A percentile compares a stretch with the other conserved stretches of the same genome.
Evolutionary conservation across 1,284 basidiomycete genomes (phyloP).

Genomic region (Heimioporus retisporus): DNA sequence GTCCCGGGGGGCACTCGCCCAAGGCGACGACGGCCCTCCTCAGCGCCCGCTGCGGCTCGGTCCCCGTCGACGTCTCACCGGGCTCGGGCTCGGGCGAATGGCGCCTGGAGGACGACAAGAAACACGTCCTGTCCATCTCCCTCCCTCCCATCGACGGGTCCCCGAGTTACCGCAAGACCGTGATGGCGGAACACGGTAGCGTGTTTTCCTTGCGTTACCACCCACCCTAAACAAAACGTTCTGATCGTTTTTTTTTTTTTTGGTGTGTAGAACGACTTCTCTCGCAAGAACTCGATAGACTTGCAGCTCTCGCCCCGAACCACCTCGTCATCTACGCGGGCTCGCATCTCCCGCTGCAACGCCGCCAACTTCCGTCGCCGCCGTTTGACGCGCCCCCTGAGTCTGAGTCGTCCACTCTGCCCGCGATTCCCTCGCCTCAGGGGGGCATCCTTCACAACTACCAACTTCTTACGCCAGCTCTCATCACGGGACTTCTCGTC

Average conservation of each 20-base stretch:
- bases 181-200: constrained; percentile 64
- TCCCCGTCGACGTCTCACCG: constrained; percentile 50
- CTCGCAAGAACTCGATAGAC: constrained; percentile 56
- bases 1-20: constrained; percentile 35
- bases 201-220: constrained; percentile 28
- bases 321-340: constrained; percentile 76
- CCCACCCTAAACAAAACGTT: not conserved
- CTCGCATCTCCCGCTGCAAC: constrained; percentile 49
- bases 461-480: constrained; percentile 83
- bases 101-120: constrained; percentile 48
- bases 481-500: constrained; percentile 79
- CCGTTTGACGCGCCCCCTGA: constrained; percentile 39
- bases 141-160: constrained; percentile 62
- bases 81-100: constrained; percentile 49
- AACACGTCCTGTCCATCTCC: constrained; percentile 66
- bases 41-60: constrained; percentile 63
- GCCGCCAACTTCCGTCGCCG: constrained; percentile 48
- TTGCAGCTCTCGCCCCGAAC: constrained; percentile 62
- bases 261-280: constrained; percentile 50
- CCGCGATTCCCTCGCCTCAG: constrained; percentile 39
- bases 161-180: constrained; percentile 53
- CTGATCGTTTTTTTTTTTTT: too few relatives aligned
- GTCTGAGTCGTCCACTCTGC: constrained; percentile 40
- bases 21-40: constrained; percentile 56
- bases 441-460: constrained; percentile 80